Base-by-base conservation (phyloP, 306 rosid species). In the Adenanthera pavonina region DNA sequence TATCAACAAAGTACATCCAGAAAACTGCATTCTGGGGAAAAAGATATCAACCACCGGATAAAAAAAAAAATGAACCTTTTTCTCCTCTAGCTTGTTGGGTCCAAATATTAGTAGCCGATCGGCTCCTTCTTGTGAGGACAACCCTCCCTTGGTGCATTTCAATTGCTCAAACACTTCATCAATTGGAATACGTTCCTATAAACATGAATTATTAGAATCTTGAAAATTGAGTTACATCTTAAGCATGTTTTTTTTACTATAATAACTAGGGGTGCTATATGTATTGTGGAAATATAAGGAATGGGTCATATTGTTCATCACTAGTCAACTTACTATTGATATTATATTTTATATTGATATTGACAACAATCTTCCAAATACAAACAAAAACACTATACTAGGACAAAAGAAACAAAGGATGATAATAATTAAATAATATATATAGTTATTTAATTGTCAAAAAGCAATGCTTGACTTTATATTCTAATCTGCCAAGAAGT, bases 81-180 rank as follows among this genome's bases (percentile, higher is more conserved):
- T 95, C 94, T 95, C 99, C 81, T 95, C 99, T 77, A 95, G 89
- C 81, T 92, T 95, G 98, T 95, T 95, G 79, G 98, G 99, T 19
- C 99, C 99, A 66, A 95, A 95, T 69, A 95, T 95, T 69, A 85
- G 89, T 64, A 95, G 94, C 88, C 99, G 89, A 68, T 81, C 83
- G 83, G 83, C 94, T 84, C 99, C 99, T 84, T 95, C 99, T 11
- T 85, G 91, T 0, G 89, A 38, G 72, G 86, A 69, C 66, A 95
- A 81, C 61, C 99, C 99, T 83, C 93, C 99, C 77, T 54, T 84
- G 66, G 92, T 56, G 80, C 99, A 95, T 95, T 95, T 93, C 88
- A 95, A 46, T 82, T 93, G 96, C 74, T 82, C 93, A 36, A 95
- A 95, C 84, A 95, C 99, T 82, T 95, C 99, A 48, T 95, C 97